phyloP scores from a whole-genome alignment of 345 rosid genomes.

The Raphanus sativus region DNA sequence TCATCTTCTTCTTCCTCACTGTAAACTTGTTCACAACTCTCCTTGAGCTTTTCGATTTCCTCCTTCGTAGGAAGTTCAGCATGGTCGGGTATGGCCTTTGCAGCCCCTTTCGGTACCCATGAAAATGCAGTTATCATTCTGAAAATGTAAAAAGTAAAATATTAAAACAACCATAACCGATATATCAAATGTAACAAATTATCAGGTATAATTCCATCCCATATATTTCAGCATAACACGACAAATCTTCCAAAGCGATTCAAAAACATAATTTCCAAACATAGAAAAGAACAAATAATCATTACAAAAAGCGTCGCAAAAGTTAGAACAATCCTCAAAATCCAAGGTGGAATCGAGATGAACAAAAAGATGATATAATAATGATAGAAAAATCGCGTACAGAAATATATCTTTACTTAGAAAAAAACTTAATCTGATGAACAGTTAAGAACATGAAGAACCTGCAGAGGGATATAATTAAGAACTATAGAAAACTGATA shows the following conservation, averaged over 20 bases:
- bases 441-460: not conserved
- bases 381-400: not conserved
- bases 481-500: not conserved
- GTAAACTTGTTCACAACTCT: conserved; percentile 43
- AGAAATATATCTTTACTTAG: not conserved
- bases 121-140: conserved; percentile 79
- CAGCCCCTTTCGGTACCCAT: conserved; percentile 87
- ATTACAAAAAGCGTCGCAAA: not conserved
- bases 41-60: conserved; percentile 71
- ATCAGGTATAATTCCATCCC: not conserved
- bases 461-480: not conserved
- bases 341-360: not conserved
- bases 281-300: not conserved
- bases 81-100: conserved; percentile 58
- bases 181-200: not conserved
- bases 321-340: too few species aligned
- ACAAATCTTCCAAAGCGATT: not conserved
- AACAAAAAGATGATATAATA: not conserved
- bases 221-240: not conserved
- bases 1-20: conserved; percentile 56
- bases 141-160: not conserved
- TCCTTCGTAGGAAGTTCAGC: conserved; percentile 84
- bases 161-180: not conserved
- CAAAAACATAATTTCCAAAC: not conserved
- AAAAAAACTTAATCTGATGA: not conserved